Conservation (phyloP, 768 basidiomycete species). For the Candolleomyces aberdarensis region DNA sequence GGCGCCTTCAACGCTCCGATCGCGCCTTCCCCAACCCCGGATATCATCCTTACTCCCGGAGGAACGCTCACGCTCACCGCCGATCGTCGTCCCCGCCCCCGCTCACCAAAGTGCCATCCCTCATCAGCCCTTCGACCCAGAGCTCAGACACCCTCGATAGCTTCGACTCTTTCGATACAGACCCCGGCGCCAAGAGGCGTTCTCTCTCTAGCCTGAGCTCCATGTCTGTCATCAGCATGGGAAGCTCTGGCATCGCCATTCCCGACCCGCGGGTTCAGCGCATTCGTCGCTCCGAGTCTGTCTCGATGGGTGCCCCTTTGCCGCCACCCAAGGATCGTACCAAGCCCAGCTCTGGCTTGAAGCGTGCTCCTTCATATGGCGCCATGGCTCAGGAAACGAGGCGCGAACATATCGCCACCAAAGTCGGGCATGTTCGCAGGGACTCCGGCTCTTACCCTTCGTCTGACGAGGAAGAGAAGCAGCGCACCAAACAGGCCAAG, state of each 20-base stretch:
- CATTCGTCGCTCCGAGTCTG: slow-evolving; percentile 48
- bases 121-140: slow-evolving; percentile 56
- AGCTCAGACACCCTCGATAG: slow-evolving; percentile 64
- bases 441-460: slow-evolving; percentile 45
- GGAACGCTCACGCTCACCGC: slow-evolving; percentile 30
- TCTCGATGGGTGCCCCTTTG: slow-evolving; percentile 31
- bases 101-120: slow-evolving; percentile 34
- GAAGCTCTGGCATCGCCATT: slow-evolving; percentile 29
- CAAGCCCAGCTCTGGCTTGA: slow-evolving; percentile 28
- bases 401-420: slow-evolving; percentile 13
- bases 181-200: slow-evolving; percentile 38
- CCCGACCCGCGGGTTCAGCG: slow-evolving; percentile 51
- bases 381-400: slow-evolving; percentile 29
- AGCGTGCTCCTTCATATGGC: slow-evolving; percentile 63
- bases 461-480: slow-evolving; percentile 76
- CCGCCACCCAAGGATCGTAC: slow-evolving; percentile 30
- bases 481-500: slow-evolving; percentile 57
- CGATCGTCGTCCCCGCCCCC: slow-evolving; percentile 41
- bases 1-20: slow-evolving; percentile 63
- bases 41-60: slow-evolving; percentile 60
- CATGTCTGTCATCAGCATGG: slow-evolving; percentile 36
- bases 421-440: slow-evolving; percentile 28
- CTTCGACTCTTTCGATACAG: slow-evolving; percentile 37
- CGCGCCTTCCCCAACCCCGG: slow-evolving; percentile 44
- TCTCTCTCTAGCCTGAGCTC: slow-evolving; percentile 45